Evolutionary conservation across 129 eudicot species (phyloP).

Genomic region (Smallanthus sonchifolius): DNA sequence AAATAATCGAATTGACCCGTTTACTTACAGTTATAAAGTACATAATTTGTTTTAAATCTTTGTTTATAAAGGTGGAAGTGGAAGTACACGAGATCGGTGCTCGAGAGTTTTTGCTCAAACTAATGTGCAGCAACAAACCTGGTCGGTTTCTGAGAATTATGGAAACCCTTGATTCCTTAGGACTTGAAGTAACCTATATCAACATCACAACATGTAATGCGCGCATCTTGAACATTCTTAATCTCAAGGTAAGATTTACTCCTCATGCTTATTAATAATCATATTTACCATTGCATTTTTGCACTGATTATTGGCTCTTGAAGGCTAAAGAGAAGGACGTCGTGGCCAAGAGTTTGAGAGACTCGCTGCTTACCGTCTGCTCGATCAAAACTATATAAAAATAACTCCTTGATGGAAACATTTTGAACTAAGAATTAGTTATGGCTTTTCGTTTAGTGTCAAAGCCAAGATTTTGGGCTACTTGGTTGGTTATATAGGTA

Average conservation of each 20-base stretch:
- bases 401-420: neutral
- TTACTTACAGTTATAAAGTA: neutral
- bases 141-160: constrained; percentile 49
- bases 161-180: constrained; percentile 46
- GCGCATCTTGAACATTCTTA: constrained; percentile 42
- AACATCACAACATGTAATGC: constrained; percentile 54
- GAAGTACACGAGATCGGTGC: constrained; percentile 48
- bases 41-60: neutral
- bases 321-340: constrained; percentile 37
- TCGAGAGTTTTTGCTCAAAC: constrained; percentile 42
- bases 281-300: neutral
- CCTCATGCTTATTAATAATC: neutral
- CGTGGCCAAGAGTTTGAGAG: constrained; percentile 34
- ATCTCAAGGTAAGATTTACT: constrained; percentile 40
- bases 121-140: constrained; percentile 35
- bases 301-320: constrained; percentile 11
- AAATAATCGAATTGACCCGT: no score
- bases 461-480: constrained; percentile 13
- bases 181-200: constrained; percentile 47
- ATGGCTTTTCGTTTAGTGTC: neutral
- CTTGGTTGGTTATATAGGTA: constrained; percentile 1
- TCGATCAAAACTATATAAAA: neutral
- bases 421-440: neutral
- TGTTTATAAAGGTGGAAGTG: constrained; percentile 42
- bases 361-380: constrained; percentile 33